Conservation (phyloP, 192 early-diverging fungal genomes). For the Piromyces sp. region DNA sequence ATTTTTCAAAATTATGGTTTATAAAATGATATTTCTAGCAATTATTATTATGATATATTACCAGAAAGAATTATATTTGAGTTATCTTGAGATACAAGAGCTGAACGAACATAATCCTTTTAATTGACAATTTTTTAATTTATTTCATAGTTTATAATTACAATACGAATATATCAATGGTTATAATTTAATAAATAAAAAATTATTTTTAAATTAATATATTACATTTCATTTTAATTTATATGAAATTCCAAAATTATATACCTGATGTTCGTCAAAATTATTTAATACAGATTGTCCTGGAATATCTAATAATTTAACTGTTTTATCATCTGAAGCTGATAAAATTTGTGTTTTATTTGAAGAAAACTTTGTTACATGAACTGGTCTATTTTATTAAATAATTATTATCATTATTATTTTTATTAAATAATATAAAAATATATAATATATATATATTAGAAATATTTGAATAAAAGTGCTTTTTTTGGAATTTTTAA, state of each 20-base stretch:
- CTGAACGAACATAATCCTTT: constrained; percentile 55
- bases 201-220: no score
- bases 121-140: not conserved
- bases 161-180: no score
- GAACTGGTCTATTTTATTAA: constrained; percentile 39
- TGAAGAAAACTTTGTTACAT: constrained; percentile 60
- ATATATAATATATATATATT: no score
- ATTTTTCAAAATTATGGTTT: no score
- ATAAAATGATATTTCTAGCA: no score
- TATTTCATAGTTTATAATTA: no score
- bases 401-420: not conserved
- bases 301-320: constrained; percentile 87
- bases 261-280: constrained; percentile 57
- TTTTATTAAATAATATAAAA: no score
- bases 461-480: no score
- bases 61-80: constrained; percentile 1
- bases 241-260: no score
- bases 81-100: not conserved
- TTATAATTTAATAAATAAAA: no score
- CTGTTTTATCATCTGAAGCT: constrained; percentile 80
- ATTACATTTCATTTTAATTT: no score
- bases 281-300: constrained; percentile 43
- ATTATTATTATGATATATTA: not conserved
- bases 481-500: no score
- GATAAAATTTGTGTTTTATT: constrained; percentile 68